phyloP scores from a whole-genome alignment of 2,329 filamentous ascomycete genomes.

The Didymosphaeria variabile region DNA sequence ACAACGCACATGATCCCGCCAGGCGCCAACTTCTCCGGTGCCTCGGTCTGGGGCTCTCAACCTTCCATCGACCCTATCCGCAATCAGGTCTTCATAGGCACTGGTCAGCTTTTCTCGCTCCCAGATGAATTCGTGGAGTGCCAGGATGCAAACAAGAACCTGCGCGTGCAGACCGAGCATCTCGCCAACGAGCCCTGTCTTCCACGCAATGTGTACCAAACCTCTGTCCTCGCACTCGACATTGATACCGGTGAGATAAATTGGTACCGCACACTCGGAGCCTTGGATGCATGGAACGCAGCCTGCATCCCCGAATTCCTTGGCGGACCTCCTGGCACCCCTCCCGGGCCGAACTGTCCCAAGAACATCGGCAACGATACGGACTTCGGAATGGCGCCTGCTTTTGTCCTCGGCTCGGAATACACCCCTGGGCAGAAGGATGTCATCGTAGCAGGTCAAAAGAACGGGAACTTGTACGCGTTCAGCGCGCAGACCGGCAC shows the following conservation, averaged over 20 bases:
- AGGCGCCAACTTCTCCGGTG: slow-evolving; percentile 11
- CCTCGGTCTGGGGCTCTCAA: slow-evolving; percentile 15
- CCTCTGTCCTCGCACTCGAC: slow-evolving; percentile 15
- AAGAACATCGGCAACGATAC: slow-evolving; percentile 14
- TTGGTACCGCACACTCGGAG: slow-evolving; percentile 12
- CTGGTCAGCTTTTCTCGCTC: slow-evolving; percentile 11
- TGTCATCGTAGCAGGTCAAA: slow-evolving; percentile 14
- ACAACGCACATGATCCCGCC: slow-evolving; percentile 14
- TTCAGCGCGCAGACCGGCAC: slow-evolving; percentile 16
- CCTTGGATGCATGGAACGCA: slow-evolving; percentile 16
- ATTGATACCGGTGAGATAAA: slow-evolving; percentile 15
- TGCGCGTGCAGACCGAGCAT: slow-evolving; percentile 8
- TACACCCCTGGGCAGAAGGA: slow-evolving; percentile 11
- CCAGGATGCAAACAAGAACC: slow-evolving; percentile 10
- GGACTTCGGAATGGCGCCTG: slow-evolving; percentile 17
- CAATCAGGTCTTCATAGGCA: slow-evolving; percentile 17
- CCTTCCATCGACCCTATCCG: slow-evolving; percentile 16
- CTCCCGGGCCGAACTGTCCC: slow-evolving; percentile 12
- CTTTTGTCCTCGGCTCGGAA: slow-evolving; percentile 13
- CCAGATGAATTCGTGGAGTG: slow-evolving; percentile 9
- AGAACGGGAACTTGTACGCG: slow-evolving; percentile 17
- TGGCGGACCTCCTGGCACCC: background rate
- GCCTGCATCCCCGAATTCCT: slow-evolving; percentile 6
- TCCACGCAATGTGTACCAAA: slow-evolving; percentile 13
- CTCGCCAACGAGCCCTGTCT: slow-evolving; percentile 18